Evolutionary conservation across 768 basidiomycete species (phyloP), one percentile per base, ranked within the genome.

Genomic region (Megacollybia marginata): DNA sequence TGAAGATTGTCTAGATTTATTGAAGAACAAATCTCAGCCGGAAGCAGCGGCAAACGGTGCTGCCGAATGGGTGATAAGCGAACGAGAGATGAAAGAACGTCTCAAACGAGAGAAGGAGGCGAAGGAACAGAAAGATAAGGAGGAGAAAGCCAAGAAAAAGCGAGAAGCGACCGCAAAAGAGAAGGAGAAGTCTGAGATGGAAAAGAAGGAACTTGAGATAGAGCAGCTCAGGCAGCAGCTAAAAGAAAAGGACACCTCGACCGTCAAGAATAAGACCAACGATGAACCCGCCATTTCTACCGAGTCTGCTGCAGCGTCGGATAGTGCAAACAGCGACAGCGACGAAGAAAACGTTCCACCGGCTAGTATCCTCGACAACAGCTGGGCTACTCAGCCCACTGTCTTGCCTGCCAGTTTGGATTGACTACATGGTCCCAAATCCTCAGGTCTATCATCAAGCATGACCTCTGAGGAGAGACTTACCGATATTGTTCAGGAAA

Each of bases 1-100:
- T 54, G 59, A 52, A 9, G 13, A 36, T 31, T 48, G 46, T 38
- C 34, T 57, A 88, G 86, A 89, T 67, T 61, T 94, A 52, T 72
- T 95, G 51, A 84, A 85, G 67, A 84, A 91, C 70, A 93, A 94
- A 69, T 82, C 84, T 18, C 73, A 85, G 48, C 90, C 91, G 2
- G 85, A 90, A 58, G 71, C 74, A 2, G 89, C 90, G 20, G 84
- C 88, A 2, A 68, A 72, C 18, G 81, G 77, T 11, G 83, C 82
- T 18, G 72, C 70, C 1, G 74, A 68, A 35, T 94, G 91, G 91
- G 88, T 92, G 13, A 64, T 76, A 46, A 71, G 73, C 47, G 89
- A 92, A 69, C 76, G 86, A 54, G 79, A 82, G 65, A 80, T 91
- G 73, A 74, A 76, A 54, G 87, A 86, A 66, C 75, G 83, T 55